Conservation (phyloP, 73 alveolate species). For the Stentor coeruleus region DNA sequence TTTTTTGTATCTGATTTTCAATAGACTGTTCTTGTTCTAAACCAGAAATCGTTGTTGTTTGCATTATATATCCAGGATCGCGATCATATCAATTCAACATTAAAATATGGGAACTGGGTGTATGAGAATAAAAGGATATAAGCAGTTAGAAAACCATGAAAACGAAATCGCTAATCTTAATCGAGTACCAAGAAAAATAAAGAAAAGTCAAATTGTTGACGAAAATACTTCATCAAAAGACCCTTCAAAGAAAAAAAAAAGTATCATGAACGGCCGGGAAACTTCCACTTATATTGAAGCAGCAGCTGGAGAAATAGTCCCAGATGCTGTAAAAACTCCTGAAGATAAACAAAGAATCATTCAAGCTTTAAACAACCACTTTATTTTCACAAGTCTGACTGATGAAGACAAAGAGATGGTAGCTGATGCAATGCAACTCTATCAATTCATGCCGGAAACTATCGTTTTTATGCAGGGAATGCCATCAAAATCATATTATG, state of each 20-base stretch:
- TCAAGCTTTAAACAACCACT: constrained; percentile 25
- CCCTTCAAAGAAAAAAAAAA: neutral
- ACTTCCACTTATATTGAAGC: constrained; percentile 21
- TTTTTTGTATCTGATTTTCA: too few species aligned
- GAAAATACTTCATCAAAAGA: neutral
- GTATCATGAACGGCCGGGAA: neutral
- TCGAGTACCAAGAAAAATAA: neutral
- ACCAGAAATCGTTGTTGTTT: too few species aligned
- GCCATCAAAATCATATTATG: constrained; percentile 28
- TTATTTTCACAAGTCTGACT: constrained; percentile 25
- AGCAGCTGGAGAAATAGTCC: neutral
- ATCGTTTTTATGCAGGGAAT: neutral
- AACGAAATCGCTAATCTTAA: neutral
- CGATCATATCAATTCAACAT: too few species aligned
- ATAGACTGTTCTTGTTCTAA: too few species aligned
- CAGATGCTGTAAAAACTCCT: neutral
- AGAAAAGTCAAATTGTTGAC: neutral
- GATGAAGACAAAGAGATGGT: constrained; percentile 31
- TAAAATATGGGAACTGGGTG: constrained; percentile 25
- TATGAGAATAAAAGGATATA: neutral
- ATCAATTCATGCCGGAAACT: neutral
- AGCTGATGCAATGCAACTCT: constrained; percentile 23
- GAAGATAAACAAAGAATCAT: constrained; percentile 5
- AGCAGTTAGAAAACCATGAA: neutral
- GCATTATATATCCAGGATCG: too few species aligned